A percentile compares a stretch with the other conserved stretches of the same genome.
Conservation (phyloP, 805 yeast genomes). For the Nakazawaea siamensis region DNA sequence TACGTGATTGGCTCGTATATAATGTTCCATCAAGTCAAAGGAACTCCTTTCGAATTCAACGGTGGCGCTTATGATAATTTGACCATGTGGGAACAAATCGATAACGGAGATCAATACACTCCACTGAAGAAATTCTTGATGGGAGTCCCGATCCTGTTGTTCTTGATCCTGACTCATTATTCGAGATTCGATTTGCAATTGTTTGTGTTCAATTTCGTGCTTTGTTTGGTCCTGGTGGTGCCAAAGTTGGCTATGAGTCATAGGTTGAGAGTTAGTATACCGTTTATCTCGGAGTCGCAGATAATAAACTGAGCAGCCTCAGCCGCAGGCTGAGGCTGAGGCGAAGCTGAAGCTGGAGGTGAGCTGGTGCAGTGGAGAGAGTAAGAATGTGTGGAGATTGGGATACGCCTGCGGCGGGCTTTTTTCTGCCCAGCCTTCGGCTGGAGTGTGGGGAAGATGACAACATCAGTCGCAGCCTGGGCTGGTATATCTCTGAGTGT, state of each 20-base stretch:
- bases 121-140: conserved; percentile 91
- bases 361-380: too few relatives aligned
- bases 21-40: conserved; percentile 95
- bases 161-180: conserved; percentile 83
- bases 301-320: conserved; percentile 16
- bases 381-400: too few relatives aligned
- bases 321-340: neutral
- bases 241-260: conserved; percentile 86
- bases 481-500: too few relatives aligned
- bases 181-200: conserved; percentile 74
- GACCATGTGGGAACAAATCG: conserved; percentile 97
- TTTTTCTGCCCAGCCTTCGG: too few relatives aligned
- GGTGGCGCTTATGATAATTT: conserved; percentile 92
- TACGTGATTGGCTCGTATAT: conserved; percentile 88
- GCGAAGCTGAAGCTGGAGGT: conserved; percentile 1
- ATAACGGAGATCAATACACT: conserved; percentile 89
- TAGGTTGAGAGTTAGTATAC: conserved; percentile 61
- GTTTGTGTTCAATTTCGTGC: conserved; percentile 71
- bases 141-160: conserved; percentile 86
- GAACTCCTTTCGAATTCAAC: conserved; percentile 95
- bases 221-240: conserved; percentile 79
- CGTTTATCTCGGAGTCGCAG: conserved; percentile 33
- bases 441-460: too few relatives aligned
- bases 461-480: too few relatives aligned
- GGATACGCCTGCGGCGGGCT: too few relatives aligned